Conservation (phyloP, 2,329 filamentous ascomycete genomes). For the Aspergillus eucalypticola region DNA sequence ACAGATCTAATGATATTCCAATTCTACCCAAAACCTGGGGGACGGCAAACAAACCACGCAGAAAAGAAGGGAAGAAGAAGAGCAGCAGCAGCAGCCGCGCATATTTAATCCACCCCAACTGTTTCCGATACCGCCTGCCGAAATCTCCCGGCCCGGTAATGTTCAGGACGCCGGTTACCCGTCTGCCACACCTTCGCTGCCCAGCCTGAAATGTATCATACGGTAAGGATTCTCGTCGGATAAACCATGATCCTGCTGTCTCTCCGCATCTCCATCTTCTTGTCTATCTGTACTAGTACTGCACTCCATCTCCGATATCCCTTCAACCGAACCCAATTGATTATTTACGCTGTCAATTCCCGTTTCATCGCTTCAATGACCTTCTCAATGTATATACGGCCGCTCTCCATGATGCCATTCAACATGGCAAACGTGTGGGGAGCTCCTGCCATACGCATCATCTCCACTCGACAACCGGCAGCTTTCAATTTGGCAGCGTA, state of each 20-base stretch:
- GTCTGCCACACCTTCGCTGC: background rate
- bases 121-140: slow-evolving; percentile 27
- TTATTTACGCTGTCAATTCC: slow-evolving; percentile 19
- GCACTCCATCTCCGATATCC: background rate
- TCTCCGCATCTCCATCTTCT: background rate
- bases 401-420: slow-evolving; percentile 35
- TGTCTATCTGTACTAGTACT: background rate
- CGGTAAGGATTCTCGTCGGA: slow-evolving; percentile 17
- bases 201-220: slow-evolving; percentile 11
- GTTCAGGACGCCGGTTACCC: slow-evolving; percentile 1
- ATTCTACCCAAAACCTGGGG: slow-evolving; percentile 6
- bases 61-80: slow-evolving; percentile 12
- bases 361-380: slow-evolving; percentile 31
- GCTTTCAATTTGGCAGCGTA: slow-evolving; percentile 41
- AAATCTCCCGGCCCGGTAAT: slow-evolving; percentile 28
- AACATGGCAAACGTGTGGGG: slow-evolving; percentile 36
- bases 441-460: slow-evolving; percentile 34
- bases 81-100: slow-evolving; percentile 10
- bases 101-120: slow-evolving; percentile 10
- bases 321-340: background rate
- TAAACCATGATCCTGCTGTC: slow-evolving; percentile 21
- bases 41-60: background rate
- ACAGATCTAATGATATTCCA: background rate
- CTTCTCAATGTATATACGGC: slow-evolving; percentile 30
- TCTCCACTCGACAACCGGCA: slow-evolving; percentile 36